Percentiles rank a stretch among this genome's conserved stretches.
phyloP scores from a whole-genome alignment of 1,284 basidiomycete genomes.

The Trametes polyzona region DNA sequence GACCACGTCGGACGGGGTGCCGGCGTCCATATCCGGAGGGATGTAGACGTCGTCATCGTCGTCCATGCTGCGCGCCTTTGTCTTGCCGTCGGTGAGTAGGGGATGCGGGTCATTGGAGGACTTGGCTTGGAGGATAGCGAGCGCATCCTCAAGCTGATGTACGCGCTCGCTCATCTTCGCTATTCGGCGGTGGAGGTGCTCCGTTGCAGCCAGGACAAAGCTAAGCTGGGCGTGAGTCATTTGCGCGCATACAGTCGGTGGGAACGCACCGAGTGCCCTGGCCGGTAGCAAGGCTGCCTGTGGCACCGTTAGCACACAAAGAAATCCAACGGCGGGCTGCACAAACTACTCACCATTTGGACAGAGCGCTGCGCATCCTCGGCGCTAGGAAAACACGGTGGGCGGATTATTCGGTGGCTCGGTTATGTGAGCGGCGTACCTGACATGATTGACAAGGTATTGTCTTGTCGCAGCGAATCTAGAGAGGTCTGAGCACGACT shows the following conservation, averaged over 20 bases:
- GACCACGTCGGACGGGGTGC: conserved; percentile 26
- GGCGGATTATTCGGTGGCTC: background rate
- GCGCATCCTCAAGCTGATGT: conserved; percentile 74
- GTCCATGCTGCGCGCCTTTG: conserved; percentile 45
- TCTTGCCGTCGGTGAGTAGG: conserved; percentile 58
- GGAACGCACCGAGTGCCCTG: conserved; percentile 67
- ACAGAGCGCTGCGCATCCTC: conserved; percentile 72
- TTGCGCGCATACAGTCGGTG: background rate
- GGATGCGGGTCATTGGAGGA: conserved; percentile 59
- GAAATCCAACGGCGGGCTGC: background rate
- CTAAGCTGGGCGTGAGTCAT: conserved; percentile 37
- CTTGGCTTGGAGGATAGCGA: conserved; percentile 51
- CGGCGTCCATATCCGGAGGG: conserved; percentile 8
- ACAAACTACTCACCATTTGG: conserved; percentile 58
- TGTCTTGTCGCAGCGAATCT: conserved; percentile 78
- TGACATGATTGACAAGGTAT: conserved; percentile 74
- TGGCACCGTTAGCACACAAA: background rate
- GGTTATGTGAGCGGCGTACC: conserved; percentile 36
- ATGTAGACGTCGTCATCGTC: conserved; percentile 28
- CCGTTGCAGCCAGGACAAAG: conserved; percentile 79
- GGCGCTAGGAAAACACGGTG: conserved; percentile 39
- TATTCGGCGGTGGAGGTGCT: conserved; percentile 74
- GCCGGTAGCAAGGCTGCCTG: conserved; percentile 46
- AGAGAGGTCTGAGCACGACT: conserved; percentile 13
- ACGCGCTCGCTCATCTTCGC: conserved; percentile 75